Evolutionary conservation across 2,329 filamentous ascomycete species (phyloP), one percentile per base, ranked within the genome.

Genomic region (Colletotrichum paranaense): DNA sequence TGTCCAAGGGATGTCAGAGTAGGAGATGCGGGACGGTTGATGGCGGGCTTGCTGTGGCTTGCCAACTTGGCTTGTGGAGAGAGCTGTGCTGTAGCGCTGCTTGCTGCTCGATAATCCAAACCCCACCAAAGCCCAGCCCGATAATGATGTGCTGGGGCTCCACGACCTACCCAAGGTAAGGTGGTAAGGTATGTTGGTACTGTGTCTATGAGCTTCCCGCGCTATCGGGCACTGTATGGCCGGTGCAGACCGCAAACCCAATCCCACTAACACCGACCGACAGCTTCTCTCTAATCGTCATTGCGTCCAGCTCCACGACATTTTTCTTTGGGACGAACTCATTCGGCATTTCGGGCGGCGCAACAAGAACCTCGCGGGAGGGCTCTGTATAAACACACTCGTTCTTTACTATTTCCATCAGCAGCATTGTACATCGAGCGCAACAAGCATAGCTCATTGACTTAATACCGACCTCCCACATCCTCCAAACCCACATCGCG

Each of bases 31-130:
- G 53, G 32, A 57, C 66, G 42, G 66, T 73, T 73, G 70, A 73
- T 65, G 59, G 53, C 70, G 30, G 66, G 66, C 46, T 38, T 73
- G 59, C 53, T 69, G 70, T 70, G 59, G 70, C 70, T 67, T 64
- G 69, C n/a, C 49, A 72, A 72, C 69, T 60, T 69, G 66, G 59
- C 66, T 64, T 73, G 32, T 73, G 70, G 66, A 59, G 69, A 73
- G 70, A 58, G 38, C 26, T 38, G 42, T 64, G 46, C 12, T 32
- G 28, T 68, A 38, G 24, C 52, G 30, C 28, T 73, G 59, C 53
- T 62, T 53, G 38, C 28, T 73, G 59, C 53, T 62, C 28, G 52
- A 38, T 57, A 65, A 62, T 42, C 62, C 59, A 71, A 57, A 32
- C 62, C 69, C 70, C 67, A 69, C 60, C 70, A 58, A 64, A 68